Conservation (phyloP, 208 protist genomes). For the Leishmania aethiopica region DNA sequence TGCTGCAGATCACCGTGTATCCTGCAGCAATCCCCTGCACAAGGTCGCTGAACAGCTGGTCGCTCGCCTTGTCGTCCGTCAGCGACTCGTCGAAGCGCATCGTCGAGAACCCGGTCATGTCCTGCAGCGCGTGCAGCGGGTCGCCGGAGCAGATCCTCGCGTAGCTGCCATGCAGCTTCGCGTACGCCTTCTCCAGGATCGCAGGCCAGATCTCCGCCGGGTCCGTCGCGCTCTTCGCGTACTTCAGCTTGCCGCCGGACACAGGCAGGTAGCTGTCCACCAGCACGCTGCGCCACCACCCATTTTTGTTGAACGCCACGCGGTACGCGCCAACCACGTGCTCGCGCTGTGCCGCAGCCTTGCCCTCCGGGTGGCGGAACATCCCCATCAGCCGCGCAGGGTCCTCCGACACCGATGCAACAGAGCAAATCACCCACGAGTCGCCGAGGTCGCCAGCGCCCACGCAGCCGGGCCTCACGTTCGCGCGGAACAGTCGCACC, state of each 20-base stretch:
- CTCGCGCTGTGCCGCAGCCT: conserved; percentile 57
- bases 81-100: conserved; percentile 67
- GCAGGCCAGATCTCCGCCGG: conserved; percentile 81
- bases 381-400: conserved; percentile 48
- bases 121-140: conserved; percentile 80
- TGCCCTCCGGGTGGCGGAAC: conserved; percentile 67
- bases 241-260: conserved; percentile 53
- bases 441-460: conserved; percentile 72
- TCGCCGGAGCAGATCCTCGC: conserved; percentile 76
- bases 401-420: conserved; percentile 59
- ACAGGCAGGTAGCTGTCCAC: conserved; percentile 88
- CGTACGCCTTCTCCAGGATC: conserved; percentile 90
- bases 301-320: conserved; percentile 84
- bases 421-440: conserved; percentile 74
- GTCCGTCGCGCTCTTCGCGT: conserved; percentile 56
- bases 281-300: conserved; percentile 75
- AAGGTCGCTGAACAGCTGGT: conserved; percentile 62
- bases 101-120: conserved; percentile 77
- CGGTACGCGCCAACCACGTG: conserved; percentile 74
- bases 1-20: conserved; percentile 80
- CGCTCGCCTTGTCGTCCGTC: conserved; percentile 22
- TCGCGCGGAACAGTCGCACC: conserved; percentile 65
- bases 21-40: conserved; percentile 32
- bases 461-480: conserved; percentile 43
- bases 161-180: conserved; percentile 89